Conservation (phyloP, 164 flowering plant genomes). For the Protea cynaroides region DNA sequence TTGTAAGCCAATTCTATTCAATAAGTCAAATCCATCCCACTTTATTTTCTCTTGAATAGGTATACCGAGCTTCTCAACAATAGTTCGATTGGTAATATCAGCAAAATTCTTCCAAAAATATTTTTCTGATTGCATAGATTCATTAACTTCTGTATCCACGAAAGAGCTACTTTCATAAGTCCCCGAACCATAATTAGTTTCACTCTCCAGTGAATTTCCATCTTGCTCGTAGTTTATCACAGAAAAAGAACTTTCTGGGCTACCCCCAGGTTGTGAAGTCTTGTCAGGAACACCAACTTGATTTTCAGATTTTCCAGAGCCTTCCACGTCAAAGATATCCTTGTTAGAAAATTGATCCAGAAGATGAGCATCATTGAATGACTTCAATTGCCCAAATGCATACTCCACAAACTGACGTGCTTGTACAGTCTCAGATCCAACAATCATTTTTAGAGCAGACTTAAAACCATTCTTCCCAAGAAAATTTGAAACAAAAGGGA, state of each 20-base stretch:
- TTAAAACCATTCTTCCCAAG: conserved; percentile 47
- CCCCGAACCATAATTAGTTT: conserved; percentile 5
- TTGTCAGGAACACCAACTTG: conserved; percentile 7
- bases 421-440: conserved; percentile 75
- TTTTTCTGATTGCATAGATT: conserved; percentile 33
- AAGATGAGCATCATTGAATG: conserved; percentile 42
- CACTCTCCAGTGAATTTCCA: conserved; percentile 5
- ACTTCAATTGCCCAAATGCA: conserved; percentile 77
- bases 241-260: conserved; percentile 18
- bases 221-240: conserved; percentile 14
- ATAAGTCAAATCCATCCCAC: conserved; percentile 78
- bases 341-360: conserved; percentile 17
- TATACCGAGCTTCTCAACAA: conserved; percentile 67
- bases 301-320: conserved; percentile 10
- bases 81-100: conserved; percentile 45
- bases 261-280: conserved; percentile 7
- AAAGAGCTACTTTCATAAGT: conserved; percentile 12
- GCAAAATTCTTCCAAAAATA: conserved; percentile 68
- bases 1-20: conserved; percentile 49
- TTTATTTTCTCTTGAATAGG: conserved; percentile 57
- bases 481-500: conserved; percentile 73
- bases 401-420: conserved; percentile 81
- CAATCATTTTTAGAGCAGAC: conserved; percentile 49
- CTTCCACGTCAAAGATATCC: conserved; percentile 10
- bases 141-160: conserved; percentile 20